Percentiles rank a stretch among this genome's conserved stretches.
These are phyloP conservation scores for Schwanniomyces pseudopolymorphus DNA, from an alignment of 805 yeast species.

Conservation along the genomic window DNA sequence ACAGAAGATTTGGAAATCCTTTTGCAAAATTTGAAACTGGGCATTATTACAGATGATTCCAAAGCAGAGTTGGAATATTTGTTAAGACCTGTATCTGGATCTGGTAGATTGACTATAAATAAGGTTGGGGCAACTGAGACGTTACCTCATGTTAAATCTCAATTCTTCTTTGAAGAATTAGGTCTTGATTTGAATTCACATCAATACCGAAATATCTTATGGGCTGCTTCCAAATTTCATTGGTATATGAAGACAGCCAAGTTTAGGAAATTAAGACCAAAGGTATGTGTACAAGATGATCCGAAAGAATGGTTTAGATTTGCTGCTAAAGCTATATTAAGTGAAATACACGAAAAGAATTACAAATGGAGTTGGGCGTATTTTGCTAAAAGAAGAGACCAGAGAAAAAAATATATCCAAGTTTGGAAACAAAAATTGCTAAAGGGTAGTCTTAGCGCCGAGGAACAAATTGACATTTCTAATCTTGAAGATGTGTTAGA, in stretches of 20 bases:
- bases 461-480: slow-evolving; percentile 40
- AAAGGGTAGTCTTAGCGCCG: slow-evolving; percentile 23
- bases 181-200: slow-evolving; percentile 81
- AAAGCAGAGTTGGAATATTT: slow-evolving; percentile 48
- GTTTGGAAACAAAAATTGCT: slow-evolving; percentile 65
- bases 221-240: slow-evolving; percentile 79
- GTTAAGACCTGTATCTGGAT: slow-evolving; percentile 85
- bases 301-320: slow-evolving; percentile 83
- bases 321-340: slow-evolving; percentile 70
- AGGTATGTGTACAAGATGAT: slow-evolving; percentile 48
- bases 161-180: slow-evolving; percentile 82
- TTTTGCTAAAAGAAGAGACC: slow-evolving; percentile 68
- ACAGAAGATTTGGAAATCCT: slow-evolving; percentile 49
- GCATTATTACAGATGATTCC: slow-evolving; percentile 33
- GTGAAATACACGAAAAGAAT: slow-evolving; percentile 79
- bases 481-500: slow-evolving; percentile 58
- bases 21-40: slow-evolving; percentile 45
- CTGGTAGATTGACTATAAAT: slow-evolving; percentile 77
- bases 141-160: slow-evolving; percentile 68
- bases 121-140: slow-evolving; percentile 72
- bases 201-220: slow-evolving; percentile 79
- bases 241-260: slow-evolving; percentile 75
- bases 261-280: slow-evolving; percentile 72
- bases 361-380: slow-evolving; percentile 88
- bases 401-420: slow-evolving; percentile 62